These are phyloP conservation scores for Fusarium oligoseptatum DNA, from an alignment of 2,329 filamentous ascomycete genomes.

Conservation along the genomic window DNA sequence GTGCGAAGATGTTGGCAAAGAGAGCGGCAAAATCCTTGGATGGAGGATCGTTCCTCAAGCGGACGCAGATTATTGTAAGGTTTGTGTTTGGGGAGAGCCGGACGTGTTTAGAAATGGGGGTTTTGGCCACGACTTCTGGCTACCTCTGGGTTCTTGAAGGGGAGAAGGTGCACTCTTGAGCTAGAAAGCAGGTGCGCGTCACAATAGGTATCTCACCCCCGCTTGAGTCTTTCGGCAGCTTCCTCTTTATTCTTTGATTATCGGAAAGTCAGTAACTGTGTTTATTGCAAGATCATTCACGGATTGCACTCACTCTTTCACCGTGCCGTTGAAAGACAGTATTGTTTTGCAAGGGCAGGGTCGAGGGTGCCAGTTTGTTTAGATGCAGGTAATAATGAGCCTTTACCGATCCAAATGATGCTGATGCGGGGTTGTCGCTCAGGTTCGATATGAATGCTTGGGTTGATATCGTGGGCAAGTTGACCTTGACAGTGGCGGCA, in stretches of 20 bases:
- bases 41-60: not conserved
- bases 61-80: conserved; percentile 25
- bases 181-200: conserved; percentile 24
- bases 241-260: conserved; percentile 14
- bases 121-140: conserved; percentile 6
- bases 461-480: conserved; percentile 1
- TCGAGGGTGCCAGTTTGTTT: not conserved
- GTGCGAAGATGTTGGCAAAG: not conserved
- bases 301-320: conserved; percentile 23
- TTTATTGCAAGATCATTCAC: not conserved
- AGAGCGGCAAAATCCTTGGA: conserved; percentile 12
- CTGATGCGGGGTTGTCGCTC: conserved; percentile 15
- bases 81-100: not conserved
- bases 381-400: not conserved
- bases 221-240: not conserved
- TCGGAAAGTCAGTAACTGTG: conserved; percentile 4
- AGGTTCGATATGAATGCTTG: not conserved
- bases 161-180: conserved; percentile 29
- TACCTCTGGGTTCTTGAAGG: not conserved
- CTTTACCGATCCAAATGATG: not conserved
- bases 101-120: conserved; percentile 4
- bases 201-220: conserved; percentile 4
- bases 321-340: not conserved
- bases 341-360: not conserved
- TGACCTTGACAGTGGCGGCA: conserved; percentile 32